Base-by-base conservation (phyloP, 129 eudicot species). In the Tagetes patula region DNA sequence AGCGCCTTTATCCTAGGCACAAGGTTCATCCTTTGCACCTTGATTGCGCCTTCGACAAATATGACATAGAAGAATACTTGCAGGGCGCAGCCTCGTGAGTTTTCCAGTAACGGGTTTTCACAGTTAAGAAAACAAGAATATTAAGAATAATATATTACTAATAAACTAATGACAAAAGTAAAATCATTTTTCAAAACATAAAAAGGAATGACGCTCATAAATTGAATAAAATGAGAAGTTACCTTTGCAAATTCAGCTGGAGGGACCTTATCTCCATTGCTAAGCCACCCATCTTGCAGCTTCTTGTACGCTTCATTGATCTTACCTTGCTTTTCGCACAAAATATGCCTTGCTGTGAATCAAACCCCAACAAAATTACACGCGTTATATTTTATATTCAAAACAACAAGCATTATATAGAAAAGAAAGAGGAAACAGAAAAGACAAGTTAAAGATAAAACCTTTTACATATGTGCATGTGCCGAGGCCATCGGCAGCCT, bases 171-270 rank as follows among this genome's bases (percentile, higher is more conserved):
- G 48, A 43, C 37, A 27, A 31, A 7, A 6, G 62, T 1, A 58
- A 58, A 58, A 58, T 20, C 27, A 32, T 31, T 5, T 58, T 31
- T 9, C n/a, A 31, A 33, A 33, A 32, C 40, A 32, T 32, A 31
- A 12, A 53, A 55, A 14, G 3, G 36, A 65, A 78, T 30, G 20
- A 33, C 47, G 59, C 65, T 58, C 56, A 63, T 72, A 4, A 13
- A 48, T 42, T 7, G n/a, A 38, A n/a, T 30, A 30, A 61, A 34
- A 36, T 61, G 67, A 41, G 45, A 33, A 38, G 1, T 56, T 77
- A 95, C 99, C 97, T 95, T 95, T 55, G 97, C 99, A 81, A 95
- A 95, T 76, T 95, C 99, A 64, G 97, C 96, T 11, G 99, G 97
- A 73, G 99, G 99, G 74, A 95, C 99, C 68, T 91, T 95, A 66